Percentiles rank a stretch among this genome's conserved stretches.
These are phyloP conservation scores for Pterocarpus macrocarpus DNA, from an alignment of 306 rosid species.

Conservation along the genomic window DNA sequence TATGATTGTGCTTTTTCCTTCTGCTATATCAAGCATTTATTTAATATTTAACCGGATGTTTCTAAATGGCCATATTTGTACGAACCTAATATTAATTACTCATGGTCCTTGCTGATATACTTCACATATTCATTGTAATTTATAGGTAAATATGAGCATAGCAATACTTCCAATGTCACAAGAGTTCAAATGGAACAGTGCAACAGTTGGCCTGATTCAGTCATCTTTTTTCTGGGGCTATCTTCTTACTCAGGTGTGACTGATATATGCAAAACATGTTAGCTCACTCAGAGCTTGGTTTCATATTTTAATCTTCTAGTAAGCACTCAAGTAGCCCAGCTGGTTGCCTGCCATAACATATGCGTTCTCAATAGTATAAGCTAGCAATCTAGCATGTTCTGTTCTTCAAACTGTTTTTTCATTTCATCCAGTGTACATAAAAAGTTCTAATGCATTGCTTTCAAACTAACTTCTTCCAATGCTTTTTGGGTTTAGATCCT, in stretches of 20 bases:
- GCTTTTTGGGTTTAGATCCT: slow-evolving; percentile 62
- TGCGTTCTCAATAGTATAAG: slow-evolving; percentile 11
- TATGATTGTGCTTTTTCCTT: neutral
- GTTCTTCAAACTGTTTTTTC: slow-evolving; percentile 22
- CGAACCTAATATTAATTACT: neutral
- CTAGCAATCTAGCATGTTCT: slow-evolving; percentile 37
- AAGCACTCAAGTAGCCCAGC: slow-evolving; percentile 3
- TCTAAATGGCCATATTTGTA: slow-evolving; percentile 9
- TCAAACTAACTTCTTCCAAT: slow-evolving; percentile 42
- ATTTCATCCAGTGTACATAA: slow-evolving; percentile 19
- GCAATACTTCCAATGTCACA: slow-evolving; percentile 97
- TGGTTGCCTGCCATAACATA: slow-evolving; percentile 19
- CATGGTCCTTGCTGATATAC: slow-evolving; percentile 20
- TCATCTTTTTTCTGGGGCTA: slow-evolving; percentile 99
- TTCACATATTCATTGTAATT: slow-evolving; percentile 32
- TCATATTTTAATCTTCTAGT: slow-evolving; percentile 21
- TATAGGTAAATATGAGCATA: slow-evolving; percentile 95
- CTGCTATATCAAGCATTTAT: neutral
- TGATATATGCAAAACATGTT: slow-evolving; percentile 4
- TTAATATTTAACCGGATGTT: slow-evolving; percentile 6
- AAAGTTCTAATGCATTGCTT: slow-evolving; percentile 24
- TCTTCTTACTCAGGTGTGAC: slow-evolving; percentile 91
- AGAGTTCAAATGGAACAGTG: slow-evolving; percentile 92
- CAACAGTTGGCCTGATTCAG: slow-evolving; percentile 96
- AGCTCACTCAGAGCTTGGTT: slow-evolving; percentile 27